Evolutionary conservation across 257 asterid genomes (phyloP).

Genomic region (Ballota nigra): DNA sequence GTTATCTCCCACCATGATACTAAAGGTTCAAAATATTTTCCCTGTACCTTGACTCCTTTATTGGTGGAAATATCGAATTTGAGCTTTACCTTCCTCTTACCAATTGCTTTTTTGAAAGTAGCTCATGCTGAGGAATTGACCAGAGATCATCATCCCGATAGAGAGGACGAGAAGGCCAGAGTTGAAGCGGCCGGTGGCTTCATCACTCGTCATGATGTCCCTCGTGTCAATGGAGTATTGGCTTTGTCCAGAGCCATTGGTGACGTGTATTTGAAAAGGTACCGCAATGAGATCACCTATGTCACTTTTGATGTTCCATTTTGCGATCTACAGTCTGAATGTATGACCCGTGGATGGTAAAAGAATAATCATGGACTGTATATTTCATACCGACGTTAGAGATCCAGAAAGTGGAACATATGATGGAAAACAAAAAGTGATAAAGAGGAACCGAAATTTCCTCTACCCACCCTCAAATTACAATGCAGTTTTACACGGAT

Average conservation of each 20-base stretch:
- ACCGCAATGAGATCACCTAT: no score
- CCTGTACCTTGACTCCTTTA: background rate
- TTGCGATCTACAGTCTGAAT: no score
- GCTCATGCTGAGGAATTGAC: constrained; percentile 59
- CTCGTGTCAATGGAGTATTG: constrained; percentile 73
- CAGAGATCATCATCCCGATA: constrained; percentile 65
- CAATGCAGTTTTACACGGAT: background rate
- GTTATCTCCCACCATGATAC: constrained; percentile 23
- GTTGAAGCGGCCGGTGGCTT: constrained; percentile 53
- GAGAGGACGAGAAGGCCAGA: constrained; percentile 71
- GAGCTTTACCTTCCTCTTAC: background rate
- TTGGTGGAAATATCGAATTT: background rate
- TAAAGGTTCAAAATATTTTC: constrained; percentile 36
- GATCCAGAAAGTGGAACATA: no score
- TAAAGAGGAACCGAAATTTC: background rate
- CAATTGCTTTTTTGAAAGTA: constrained; percentile 3
- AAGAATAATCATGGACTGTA: no score
- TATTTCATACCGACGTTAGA: no score
- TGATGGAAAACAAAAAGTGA: no score
- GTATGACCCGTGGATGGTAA: no score
- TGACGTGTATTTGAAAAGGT: constrained; percentile 57
- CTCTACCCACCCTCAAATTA: background rate
- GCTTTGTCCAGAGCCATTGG: constrained; percentile 84
- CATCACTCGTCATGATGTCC: constrained; percentile 39
- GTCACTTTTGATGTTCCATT: no score